Evolutionary conservation across 2,329 filamentous ascomycete species (phyloP), one percentile per base, ranked within the genome.

Genomic region (Tolypocladium ophioglossoides): DNA sequence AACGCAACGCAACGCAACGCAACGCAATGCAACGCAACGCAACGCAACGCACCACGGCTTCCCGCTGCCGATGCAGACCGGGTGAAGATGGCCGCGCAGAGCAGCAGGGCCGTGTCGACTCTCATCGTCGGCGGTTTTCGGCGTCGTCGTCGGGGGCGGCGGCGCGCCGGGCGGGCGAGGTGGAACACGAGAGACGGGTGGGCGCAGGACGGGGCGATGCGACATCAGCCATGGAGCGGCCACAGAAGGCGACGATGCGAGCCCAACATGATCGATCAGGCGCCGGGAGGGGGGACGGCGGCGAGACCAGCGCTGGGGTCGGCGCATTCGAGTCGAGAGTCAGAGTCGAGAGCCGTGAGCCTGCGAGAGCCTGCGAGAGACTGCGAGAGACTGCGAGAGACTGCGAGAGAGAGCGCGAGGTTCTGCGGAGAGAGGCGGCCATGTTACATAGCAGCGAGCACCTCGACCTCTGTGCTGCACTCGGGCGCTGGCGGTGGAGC

Each of bases 51-150:
- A 62, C 57, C 61, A 38, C 41, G 49, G 49, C 50, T 55, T 11
- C 35, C 37, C 27, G 47, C 44, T n/a, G 59, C 61, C 37, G 53
- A 56, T 24, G 50, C 48, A 11, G 54, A 54, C 18, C 55, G 52
- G 54, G 48, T 52, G 3, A 59, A n/a, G 37, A 62, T 22, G 24
- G 54, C 53, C 50, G 57, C 54, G 49, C 53, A 53, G 12, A 62
- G 53, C 53, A 62, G 56, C 52, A 54, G 35, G 41, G 47, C 44
- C 38, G 55, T 46, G 20, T 44, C 48, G 40, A 56, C 20, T 54
- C 56, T 63, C 62, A 64, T 63, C 16, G 44, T 58, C 37, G 20
- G 51, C 51, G n/a, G 37, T 6, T 22, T 14, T 44, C 20, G 12
- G 40, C 39, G 7, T 22, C 39, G n/a, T 30, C 24, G 41, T n/a